Evolutionary conservation across 164 flowering plant genomes (phyloP).

Genomic region (Echeveria elegans): DNA sequence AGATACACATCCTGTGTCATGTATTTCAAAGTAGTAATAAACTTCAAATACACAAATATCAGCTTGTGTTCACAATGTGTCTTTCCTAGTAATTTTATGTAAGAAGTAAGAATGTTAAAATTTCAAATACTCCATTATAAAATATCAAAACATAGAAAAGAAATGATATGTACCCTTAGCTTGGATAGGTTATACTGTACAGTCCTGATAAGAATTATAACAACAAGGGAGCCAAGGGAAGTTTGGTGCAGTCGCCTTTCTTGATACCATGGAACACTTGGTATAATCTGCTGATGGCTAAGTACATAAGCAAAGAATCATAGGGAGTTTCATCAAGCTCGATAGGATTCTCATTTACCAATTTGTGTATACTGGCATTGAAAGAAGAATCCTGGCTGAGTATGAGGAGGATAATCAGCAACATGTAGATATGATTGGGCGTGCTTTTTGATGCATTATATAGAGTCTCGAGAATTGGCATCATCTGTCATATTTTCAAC

Average conservation of each 20-base stretch:
- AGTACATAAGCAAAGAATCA: slow-evolving; percentile 7
- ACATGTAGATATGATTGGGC: slow-evolving; percentile 91
- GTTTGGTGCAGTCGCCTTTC: slow-evolving; percentile 86
- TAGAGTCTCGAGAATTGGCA: slow-evolving; percentile 87
- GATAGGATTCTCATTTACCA: slow-evolving; percentile 33
- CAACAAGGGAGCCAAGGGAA: slow-evolving; percentile 93
- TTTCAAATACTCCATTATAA: background rate
- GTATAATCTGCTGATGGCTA: slow-evolving; percentile 45
- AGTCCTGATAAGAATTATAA: slow-evolving; percentile 83
- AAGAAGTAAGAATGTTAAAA: background rate
- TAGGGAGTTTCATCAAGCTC: background rate
- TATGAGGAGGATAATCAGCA: slow-evolving; percentile 90
- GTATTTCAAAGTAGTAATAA: background rate
- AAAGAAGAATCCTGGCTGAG: slow-evolving; percentile 98
- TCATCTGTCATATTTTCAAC: slow-evolving; percentile 49
- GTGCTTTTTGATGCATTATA: slow-evolving; percentile 84
- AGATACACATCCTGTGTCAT: slow-evolving; percentile 79
- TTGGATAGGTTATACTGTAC: slow-evolving; percentile 86
- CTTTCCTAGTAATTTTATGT: background rate
- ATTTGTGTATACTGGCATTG: slow-evolving; percentile 85
- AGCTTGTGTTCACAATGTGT: background rate
- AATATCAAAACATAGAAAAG: slow-evolving; percentile 1
- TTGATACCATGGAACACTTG: slow-evolving; percentile 90
- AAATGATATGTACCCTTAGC: slow-evolving; percentile 54
- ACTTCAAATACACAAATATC: background rate